phyloP scores from a whole-genome alignment of 768 basidiomycete species.

The Leccinum imitatum region DNA sequence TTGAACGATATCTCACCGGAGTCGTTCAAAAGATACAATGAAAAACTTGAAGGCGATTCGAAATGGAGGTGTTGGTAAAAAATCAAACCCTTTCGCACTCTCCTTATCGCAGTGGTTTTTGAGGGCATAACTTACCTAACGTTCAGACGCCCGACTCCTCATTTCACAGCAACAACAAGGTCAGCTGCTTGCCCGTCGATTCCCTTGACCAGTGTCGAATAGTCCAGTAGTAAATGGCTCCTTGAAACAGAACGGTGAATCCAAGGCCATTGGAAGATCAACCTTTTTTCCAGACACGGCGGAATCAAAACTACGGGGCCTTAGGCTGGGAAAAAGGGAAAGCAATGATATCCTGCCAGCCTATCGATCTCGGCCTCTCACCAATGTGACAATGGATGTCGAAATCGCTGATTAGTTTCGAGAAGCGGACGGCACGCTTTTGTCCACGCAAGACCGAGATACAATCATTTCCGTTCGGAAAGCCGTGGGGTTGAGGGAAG shows the following conservation, averaged over 20 bases:
- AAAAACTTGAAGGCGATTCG: neutral
- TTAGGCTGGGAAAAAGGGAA: neutral
- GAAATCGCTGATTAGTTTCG: neutral
- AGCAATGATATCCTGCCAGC: neutral
- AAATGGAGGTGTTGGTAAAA: neutral
- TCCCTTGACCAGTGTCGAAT: neutral
- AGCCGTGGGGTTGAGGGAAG: no score
- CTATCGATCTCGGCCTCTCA: neutral
- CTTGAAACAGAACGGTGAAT: neutral
- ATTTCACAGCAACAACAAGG: constrained; percentile 1
- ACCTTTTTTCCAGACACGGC: no score
- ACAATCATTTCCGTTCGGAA: neutral
- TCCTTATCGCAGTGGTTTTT: neutral
- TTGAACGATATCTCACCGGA: neutral
- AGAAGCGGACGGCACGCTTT: neutral
- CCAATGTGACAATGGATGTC: neutral
- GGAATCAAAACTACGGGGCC: neutral
- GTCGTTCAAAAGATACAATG: neutral
- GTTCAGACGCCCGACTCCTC: neutral
- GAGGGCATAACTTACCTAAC: no score
- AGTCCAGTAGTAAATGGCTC: neutral
- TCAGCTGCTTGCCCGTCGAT: neutral
- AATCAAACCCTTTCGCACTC: neutral
- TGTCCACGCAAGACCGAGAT: neutral
- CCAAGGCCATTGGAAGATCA: neutral